These are phyloP conservation scores for Amylocarpus encephaloides DNA, from an alignment of 2,329 filamentous ascomycete genomes.

Conservation along the genomic window DNA sequence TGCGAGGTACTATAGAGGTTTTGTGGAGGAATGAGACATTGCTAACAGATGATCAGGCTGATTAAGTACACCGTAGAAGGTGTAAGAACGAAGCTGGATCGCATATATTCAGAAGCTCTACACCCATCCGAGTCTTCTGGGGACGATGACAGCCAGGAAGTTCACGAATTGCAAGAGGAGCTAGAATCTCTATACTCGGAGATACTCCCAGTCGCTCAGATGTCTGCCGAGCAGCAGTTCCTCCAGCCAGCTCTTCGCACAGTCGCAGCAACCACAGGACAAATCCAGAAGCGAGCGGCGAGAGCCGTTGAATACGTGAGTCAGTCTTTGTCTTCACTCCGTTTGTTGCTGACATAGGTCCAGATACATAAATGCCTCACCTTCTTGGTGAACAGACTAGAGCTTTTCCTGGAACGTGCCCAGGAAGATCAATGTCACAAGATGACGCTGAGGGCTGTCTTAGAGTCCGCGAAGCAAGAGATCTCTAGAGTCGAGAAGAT, in stretches of 20 bases:
- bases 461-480: conserved; percentile 40
- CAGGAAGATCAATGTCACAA: conserved; percentile 43
- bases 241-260: conserved; percentile 52
- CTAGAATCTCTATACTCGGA: conserved; percentile 64
- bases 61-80: conserved; percentile 53
- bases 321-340: conserved; percentile 1
- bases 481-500: conserved; percentile 23
- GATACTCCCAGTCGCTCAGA: conserved; percentile 62
- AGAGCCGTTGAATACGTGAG: conserved; percentile 47
- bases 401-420: conserved; percentile 37
- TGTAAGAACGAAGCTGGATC: conserved; percentile 47
- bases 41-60: conserved; percentile 33
- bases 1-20: conserved; percentile 39
- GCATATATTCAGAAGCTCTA: conserved; percentile 47
- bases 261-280: conserved; percentile 38
- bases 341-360: background rate
- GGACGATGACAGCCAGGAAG: conserved; percentile 32
- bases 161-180: conserved; percentile 52
- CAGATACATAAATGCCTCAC: conserved; percentile 48
- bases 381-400: conserved; percentile 44
- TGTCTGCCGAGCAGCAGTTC: conserved; percentile 63
- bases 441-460: conserved; percentile 34
- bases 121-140: conserved; percentile 3
- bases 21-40: background rate
- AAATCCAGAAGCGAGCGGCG: conserved; percentile 39